phyloP scores from a whole-genome alignment of 345 rosid genomes.

The Ailanthus altissimus region DNA sequence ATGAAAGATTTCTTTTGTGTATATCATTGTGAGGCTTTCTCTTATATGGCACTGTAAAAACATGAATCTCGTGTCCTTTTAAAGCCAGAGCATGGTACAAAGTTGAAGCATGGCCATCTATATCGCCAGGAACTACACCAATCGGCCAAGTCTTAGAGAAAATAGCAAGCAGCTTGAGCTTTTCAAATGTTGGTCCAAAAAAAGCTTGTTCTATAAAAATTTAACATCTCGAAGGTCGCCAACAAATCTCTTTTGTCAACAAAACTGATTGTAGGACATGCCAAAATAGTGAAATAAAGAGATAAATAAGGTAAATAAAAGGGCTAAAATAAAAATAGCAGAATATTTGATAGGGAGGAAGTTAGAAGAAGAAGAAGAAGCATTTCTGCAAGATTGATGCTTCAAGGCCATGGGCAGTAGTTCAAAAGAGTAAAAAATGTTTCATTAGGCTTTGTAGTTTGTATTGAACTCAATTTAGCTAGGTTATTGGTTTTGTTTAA shows the following conservation, averaged over 20 bases:
- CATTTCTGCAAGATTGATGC: slow-evolving; percentile 38
- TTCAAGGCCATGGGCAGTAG: slow-evolving; percentile 37
- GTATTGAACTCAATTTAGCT: background rate
- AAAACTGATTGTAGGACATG: slow-evolving; percentile 4
- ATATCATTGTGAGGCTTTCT: slow-evolving; percentile 37
- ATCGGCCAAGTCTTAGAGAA: slow-evolving; percentile 80
- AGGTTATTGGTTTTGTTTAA: background rate
- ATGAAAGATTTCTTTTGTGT: slow-evolving; percentile 52
- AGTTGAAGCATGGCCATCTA: slow-evolving; percentile 74
- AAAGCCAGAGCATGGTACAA: slow-evolving; percentile 57
- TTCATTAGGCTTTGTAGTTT: background rate
- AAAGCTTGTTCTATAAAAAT: slow-evolving; percentile 69
- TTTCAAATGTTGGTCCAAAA: slow-evolving; percentile 49
- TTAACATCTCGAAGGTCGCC: slow-evolving; percentile 64
- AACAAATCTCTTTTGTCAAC: slow-evolving; percentile 19
- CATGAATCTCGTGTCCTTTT: slow-evolving; percentile 67
- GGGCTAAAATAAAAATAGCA: slow-evolving; percentile 31
- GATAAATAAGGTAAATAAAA: slow-evolving; percentile 43
- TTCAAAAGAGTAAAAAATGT: background rate
- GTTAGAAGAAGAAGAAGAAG: slow-evolving; percentile 32
- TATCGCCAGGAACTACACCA: slow-evolving; percentile 62
- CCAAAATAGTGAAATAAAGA: slow-evolving; percentile 36
- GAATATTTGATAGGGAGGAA: slow-evolving; percentile 34
- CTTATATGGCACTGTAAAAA: slow-evolving; percentile 69
- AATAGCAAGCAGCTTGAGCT: slow-evolving; percentile 68